A percentile compares a stretch with the other conserved stretches of the same genome.
Evolutionary conservation across 2,329 filamentous ascomycete genomes (phyloP).

Genomic region (Ilyonectria mors-panacis): DNA sequence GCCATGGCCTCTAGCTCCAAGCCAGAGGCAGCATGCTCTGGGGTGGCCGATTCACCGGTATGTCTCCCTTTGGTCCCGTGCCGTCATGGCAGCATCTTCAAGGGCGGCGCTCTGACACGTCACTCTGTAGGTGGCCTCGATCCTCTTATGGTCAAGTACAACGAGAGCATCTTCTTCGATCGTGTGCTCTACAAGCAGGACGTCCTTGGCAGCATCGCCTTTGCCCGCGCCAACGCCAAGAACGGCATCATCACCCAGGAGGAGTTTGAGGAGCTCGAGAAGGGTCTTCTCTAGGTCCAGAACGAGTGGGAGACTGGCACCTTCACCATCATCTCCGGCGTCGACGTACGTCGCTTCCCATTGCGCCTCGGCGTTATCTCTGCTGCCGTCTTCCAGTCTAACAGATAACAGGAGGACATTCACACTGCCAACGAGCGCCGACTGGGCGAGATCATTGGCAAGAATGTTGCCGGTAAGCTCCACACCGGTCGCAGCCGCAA

Average conservation of each 20-base stretch:
- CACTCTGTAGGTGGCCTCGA: slow-evolving; percentile 77
- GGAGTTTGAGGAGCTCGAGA: slow-evolving; percentile 82
- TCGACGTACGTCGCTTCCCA: slow-evolving; percentile 57
- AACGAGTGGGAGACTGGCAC: slow-evolving; percentile 67
- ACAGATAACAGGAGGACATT: slow-evolving; percentile 52
- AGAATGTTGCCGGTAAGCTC: slow-evolving; percentile 78
- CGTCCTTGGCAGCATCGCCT: slow-evolving; percentile 85
- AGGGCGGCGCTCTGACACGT: slow-evolving; percentile 8
- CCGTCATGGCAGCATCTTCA: background rate
- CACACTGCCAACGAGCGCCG: slow-evolving; percentile 70
- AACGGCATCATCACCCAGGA: slow-evolving; percentile 79
- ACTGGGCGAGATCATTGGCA: slow-evolving; percentile 78
- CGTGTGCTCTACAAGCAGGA: slow-evolving; percentile 84
- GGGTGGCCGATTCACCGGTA: slow-evolving; percentile 68
- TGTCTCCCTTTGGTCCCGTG: slow-evolving; percentile 23
- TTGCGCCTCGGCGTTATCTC: slow-evolving; percentile 51
- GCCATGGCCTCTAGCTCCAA: slow-evolving; percentile 50
- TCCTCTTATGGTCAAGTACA: slow-evolving; percentile 89
- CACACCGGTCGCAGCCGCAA: slow-evolving; percentile 80
- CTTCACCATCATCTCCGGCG: slow-evolving; percentile 67
- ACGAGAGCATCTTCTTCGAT: slow-evolving; percentile 85
- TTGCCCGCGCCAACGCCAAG: slow-evolving; percentile 84
- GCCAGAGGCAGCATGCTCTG: slow-evolving; percentile 54
- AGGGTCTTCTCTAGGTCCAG: slow-evolving; percentile 73
- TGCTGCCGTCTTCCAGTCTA: background rate